phyloP scores from a whole-genome alignment of 139 green algal genomes.

The Chlamydomonas incerta region DNA sequence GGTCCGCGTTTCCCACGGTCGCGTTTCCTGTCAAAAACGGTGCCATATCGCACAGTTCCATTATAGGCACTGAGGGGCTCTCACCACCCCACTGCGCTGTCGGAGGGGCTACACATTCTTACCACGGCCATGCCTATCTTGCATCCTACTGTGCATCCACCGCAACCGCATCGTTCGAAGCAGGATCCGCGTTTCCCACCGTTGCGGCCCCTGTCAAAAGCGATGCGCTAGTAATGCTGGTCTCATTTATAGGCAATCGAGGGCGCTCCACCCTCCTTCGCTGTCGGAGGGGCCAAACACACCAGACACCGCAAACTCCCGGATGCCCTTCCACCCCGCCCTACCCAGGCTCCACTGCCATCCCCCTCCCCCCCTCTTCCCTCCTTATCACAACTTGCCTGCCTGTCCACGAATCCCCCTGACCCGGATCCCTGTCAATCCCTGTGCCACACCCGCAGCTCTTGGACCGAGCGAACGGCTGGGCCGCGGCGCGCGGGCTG shows the following conservation, averaged over 20 bases:
- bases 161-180: neutral
- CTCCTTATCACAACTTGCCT: neutral
- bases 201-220: neutral
- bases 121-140: too few relatives aligned
- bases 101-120: conserved; percentile 8
- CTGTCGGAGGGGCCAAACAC: neutral
- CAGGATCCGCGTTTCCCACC: too few relatives aligned
- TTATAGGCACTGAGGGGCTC: conserved; percentile 24
- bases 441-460: conserved; percentile 23
- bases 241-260: too few relatives aligned
- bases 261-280: too few relatives aligned
- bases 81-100: conserved; percentile 8
- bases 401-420: too few relatives aligned
- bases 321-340: too few relatives aligned
- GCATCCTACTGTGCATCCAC: too few relatives aligned
- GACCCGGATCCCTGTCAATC: too few relatives aligned
- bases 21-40: conserved; percentile 6
- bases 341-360: too few relatives aligned
- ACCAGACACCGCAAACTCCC: too few relatives aligned
- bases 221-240: too few relatives aligned
- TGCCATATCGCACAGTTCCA: neutral
- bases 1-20: neutral
- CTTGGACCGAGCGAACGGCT: conserved; percentile 54
- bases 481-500: conserved; percentile 61
- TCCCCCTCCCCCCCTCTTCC: too few relatives aligned